Evolutionary conservation across 164 flowering plant species (phyloP).

Genomic region (Stephania yunnanensis): DNA sequence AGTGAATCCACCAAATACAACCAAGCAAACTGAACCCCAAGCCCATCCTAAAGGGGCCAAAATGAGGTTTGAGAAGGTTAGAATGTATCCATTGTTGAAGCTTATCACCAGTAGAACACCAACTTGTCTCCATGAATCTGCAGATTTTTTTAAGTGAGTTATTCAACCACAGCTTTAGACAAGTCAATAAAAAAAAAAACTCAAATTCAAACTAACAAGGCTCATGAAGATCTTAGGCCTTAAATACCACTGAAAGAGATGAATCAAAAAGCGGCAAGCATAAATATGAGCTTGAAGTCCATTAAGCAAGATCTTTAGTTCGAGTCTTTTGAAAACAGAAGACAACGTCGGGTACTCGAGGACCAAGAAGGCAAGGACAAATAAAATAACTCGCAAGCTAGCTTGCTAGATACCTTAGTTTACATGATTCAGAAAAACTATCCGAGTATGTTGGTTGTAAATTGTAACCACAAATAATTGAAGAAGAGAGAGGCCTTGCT

Average conservation of each 20-base stretch:
- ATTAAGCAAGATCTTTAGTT: neutral
- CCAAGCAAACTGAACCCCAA: conserved; percentile 41
- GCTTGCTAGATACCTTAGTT: neutral
- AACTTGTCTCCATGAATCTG: conserved; percentile 68
- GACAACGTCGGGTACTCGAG: no score
- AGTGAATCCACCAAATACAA: conserved; percentile 27
- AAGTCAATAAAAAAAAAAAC: neutral
- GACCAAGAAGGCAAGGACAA: no score
- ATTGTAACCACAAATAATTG: no score
- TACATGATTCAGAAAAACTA: neutral
- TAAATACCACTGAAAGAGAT: neutral
- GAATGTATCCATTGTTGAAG: conserved; percentile 48
- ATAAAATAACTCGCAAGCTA: no score
- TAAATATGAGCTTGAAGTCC: no score
- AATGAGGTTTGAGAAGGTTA: conserved; percentile 46
- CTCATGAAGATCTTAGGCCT: neutral
- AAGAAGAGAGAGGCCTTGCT: neutral
- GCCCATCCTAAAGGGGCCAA: conserved; percentile 55
- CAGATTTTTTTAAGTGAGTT: conserved; percentile 1
- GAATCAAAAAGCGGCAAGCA: no score
- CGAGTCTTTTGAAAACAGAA: no score
- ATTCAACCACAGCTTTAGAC: neutral
- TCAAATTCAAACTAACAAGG: neutral
- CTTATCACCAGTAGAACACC: conserved; percentile 39
- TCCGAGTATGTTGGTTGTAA: neutral